These are phyloP conservation scores for Jamesozyma gamospora DNA, from an alignment of 805 yeast genomes.

Conservation along the genomic window DNA sequence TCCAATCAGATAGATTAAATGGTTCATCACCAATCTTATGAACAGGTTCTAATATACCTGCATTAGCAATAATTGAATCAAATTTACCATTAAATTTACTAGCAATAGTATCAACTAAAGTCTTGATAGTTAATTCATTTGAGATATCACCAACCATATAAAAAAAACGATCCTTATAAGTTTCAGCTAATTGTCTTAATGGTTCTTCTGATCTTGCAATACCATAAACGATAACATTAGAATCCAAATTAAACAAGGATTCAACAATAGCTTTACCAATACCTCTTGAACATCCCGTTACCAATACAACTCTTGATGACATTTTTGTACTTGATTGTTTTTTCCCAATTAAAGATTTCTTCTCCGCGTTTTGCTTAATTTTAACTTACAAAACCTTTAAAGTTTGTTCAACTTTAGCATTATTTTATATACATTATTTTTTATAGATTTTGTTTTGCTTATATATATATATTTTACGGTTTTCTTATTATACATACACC, in stretches of 20 bases:
- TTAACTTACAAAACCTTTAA: no score
- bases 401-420: no score
- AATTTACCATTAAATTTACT: conserved; percentile 41
- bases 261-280: conserved; percentile 73
- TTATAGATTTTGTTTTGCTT: no score
- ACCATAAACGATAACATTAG: conserved; percentile 43
- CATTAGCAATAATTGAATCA: conserved; percentile 63
- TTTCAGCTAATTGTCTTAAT: conserved; percentile 33
- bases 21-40: conserved; percentile 29
- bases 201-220: conserved; percentile 57
- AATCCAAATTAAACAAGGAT: conserved; percentile 31
- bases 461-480: no score
- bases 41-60: conserved; percentile 80
- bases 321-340: no score
- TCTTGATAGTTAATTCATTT: conserved; percentile 22
- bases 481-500: no score
- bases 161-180: conserved; percentile 43
- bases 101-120: conserved; percentile 38
- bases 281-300: conserved; percentile 63
- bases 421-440: no score
- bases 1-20: conserved; percentile 46
- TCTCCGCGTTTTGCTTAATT: no score
- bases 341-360: no score
- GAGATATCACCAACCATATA: conserved; percentile 55
- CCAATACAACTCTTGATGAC: conserved; percentile 30